A percentile compares a stretch with the other conserved stretches of the same genome.
Evolutionary conservation across 2,329 filamentous ascomycete species (phyloP).

Genomic region (Botrytis tulipae): DNA sequence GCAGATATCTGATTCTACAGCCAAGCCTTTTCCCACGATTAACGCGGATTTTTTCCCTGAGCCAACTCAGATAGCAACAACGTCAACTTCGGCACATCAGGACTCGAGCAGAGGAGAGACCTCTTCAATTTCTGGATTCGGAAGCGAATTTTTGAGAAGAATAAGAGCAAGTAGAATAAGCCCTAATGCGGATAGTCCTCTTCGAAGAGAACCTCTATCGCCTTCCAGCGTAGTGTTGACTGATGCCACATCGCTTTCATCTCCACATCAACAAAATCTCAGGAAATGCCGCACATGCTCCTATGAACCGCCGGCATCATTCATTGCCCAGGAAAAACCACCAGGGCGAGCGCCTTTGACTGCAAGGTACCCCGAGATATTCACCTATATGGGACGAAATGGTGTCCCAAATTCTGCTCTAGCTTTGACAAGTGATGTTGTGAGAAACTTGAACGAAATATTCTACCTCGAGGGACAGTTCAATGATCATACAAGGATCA

Average conservation of each 20-base stretch:
- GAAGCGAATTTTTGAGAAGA: background rate
- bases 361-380: slow-evolving; percentile 12
- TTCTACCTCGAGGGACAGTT: slow-evolving; percentile 8
- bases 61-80: background rate
- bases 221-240: background rate
- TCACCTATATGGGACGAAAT: slow-evolving; percentile 14
- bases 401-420: slow-evolving; percentile 14
- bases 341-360: background rate
- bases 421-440: slow-evolving; percentile 10
- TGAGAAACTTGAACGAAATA: slow-evolving; percentile 9
- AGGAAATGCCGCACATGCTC: slow-evolving; percentile 6
- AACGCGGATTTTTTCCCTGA: background rate
- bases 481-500: background rate
- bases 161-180: background rate
- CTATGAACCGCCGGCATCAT: background rate
- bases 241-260: background rate
- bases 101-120: background rate
- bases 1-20: background rate
- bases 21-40: background rate
- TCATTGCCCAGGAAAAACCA: background rate
- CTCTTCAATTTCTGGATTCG: background rate
- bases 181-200: background rate
- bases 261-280: background rate
- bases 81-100: background rate
- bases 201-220: background rate